phyloP scores from a whole-genome alignment of 2,329 filamentous ascomycete species.

The Trichophyton rubrum region DNA sequence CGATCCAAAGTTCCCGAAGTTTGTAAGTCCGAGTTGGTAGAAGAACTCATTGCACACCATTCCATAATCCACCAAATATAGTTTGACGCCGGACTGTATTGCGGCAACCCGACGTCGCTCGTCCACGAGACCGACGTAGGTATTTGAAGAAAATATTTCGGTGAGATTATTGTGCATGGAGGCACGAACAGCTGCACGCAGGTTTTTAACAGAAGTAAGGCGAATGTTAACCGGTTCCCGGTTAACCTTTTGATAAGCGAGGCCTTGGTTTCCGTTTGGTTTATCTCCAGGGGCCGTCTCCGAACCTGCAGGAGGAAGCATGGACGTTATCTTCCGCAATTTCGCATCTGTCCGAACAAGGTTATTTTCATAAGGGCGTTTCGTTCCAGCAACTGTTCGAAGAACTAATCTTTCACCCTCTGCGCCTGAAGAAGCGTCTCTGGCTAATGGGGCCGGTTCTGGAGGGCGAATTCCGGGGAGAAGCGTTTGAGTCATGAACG shows the following conservation, averaged over 20 bases:
- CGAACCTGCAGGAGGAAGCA: slow-evolving; percentile 56
- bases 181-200: slow-evolving; percentile 69
- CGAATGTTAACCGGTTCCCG: slow-evolving; percentile 58
- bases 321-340: slow-evolving; percentile 87
- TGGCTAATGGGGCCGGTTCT: slow-evolving; percentile 17
- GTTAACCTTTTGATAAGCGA: slow-evolving; percentile 60
- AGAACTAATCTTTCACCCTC: slow-evolving; percentile 24
- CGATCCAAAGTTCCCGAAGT: slow-evolving; percentile 86
- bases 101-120: slow-evolving; percentile 76
- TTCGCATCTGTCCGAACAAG: slow-evolving; percentile 82
- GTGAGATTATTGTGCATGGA: slow-evolving; percentile 74
- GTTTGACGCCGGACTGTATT: slow-evolving; percentile 81
- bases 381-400: slow-evolving; percentile 26
- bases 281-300: slow-evolving; percentile 6
- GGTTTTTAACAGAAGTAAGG: slow-evolving; percentile 71
- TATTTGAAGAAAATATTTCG: slow-evolving; percentile 75
- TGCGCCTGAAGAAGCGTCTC: not conserved
- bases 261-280: slow-evolving; percentile 36
- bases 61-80: slow-evolving; percentile 89
- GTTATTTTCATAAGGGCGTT: slow-evolving; percentile 66
- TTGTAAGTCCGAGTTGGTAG: slow-evolving; percentile 86
- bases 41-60: slow-evolving; percentile 79
- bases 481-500: slow-evolving; percentile 86
- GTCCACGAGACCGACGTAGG: slow-evolving; percentile 88
- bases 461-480: slow-evolving; percentile 50